Evolutionary conservation across 352 stramenopile species (phyloP).

Genomic region (Pythium dissimile): DNA sequence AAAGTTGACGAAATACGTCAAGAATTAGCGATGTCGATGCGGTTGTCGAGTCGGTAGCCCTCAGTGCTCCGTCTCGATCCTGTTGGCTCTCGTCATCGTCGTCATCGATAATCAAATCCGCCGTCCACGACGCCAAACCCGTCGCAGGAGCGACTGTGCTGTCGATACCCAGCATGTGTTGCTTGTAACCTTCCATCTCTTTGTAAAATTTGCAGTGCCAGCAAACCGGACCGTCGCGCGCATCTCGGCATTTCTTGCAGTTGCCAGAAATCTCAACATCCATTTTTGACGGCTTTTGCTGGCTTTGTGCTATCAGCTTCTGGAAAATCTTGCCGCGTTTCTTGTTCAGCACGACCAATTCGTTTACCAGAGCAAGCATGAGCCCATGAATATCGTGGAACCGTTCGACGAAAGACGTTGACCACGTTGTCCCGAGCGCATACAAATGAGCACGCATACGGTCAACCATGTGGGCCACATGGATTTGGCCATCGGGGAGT

Average conservation of each 20-base stretch:
- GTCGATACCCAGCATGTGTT: conserved; percentile 57
- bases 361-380: conserved; percentile 42
- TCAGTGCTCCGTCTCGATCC: background rate
- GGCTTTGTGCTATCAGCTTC: conserved; percentile 41
- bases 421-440: conserved; percentile 44
- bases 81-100: background rate
- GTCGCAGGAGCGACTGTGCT: conserved; percentile 3
- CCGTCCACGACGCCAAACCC: background rate
- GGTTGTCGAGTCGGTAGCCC: background rate
- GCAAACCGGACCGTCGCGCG: conserved; percentile 50
- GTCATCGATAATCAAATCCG: background rate
- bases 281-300: conserved; percentile 27
- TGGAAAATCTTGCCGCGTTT: conserved; percentile 29
- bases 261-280: conserved; percentile 68
- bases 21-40: conserved; percentile 32
- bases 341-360: conserved; percentile 42
- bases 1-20: conserved; percentile 62
- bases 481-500: background rate
- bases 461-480: conserved; percentile 25
- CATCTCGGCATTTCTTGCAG: conserved; percentile 58
- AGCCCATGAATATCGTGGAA: conserved; percentile 46
- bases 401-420: conserved; percentile 35
- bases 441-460: conserved; percentile 44
- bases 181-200: conserved; percentile 50
- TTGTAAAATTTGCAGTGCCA: conserved; percentile 65